Evolutionary conservation across 2,329 filamentous ascomycete species (phyloP), one percentile per base, ranked within the genome.

Genomic region (Ceratocystis alfenasii): DNA sequence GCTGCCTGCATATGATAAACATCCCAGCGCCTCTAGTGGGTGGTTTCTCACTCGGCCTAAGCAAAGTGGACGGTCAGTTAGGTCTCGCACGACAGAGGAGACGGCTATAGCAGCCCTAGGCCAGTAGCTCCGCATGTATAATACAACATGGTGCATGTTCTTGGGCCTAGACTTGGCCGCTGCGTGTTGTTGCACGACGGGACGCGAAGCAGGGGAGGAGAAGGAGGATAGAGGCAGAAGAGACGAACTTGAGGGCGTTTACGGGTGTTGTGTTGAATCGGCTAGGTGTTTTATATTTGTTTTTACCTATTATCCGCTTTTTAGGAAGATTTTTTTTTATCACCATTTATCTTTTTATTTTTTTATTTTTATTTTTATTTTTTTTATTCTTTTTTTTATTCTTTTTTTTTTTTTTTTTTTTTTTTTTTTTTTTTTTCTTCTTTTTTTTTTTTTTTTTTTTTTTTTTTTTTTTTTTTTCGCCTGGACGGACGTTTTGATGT

Each of bases 201-300:
- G 46, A 50, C 3, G n/a, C 2, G 46, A 25, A 4, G 20, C 48
- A 25, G 12, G 48, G 46, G 46, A 20, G 46, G 20, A 8, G 45
- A 55, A 6, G 22, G 12, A 6, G 25, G 50, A 55, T 12, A 25
- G 20, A 55, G 10, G 3, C 12, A 17, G 53, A 8, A 17, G n/a
- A 59, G 53, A 33, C 53, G 12, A 59, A n/a, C 28, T 33, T 5
- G 33, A 25, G 28, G 53, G 53, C 53, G 53, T 59, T 59, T 59
- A 59, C 53, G 33, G 28, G 17, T 33, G 53, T 17, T 48, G 7
- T 48, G 45, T 48, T 6, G 15, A 17, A 33, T 59, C 10, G 28
- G 10, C 30, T 57, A 28, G 17, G 25, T 57, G 53, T 17, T 57
- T 6, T n/a, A 20, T 55, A 1, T 25, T 17, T 28, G 15, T 55